Evolutionary conservation across 768 basidiomycete genomes (phyloP).

Genomic region (Mycena filopes): DNA sequence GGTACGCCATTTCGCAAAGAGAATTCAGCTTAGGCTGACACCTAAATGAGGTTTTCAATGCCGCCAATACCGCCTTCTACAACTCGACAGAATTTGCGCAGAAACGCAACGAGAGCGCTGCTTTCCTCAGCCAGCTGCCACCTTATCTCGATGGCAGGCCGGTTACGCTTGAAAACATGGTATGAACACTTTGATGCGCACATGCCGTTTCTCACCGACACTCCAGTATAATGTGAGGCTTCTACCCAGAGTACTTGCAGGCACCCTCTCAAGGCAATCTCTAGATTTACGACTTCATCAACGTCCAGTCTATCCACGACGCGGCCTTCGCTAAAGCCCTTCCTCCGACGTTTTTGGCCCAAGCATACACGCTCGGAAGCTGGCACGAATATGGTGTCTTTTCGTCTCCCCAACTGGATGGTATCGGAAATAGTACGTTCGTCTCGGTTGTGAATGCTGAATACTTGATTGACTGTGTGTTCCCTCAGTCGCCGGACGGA

Average conservation of each 20-base stretch:
- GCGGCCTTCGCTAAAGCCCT: slow-evolving; percentile 58
- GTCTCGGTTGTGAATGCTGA: not conserved
- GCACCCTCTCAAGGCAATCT: not conserved
- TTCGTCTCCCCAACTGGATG: slow-evolving; percentile 56
- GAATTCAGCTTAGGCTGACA: not conserved
- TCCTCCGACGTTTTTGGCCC: slow-evolving; percentile 60
- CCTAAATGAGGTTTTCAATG: slow-evolving; percentile 55
- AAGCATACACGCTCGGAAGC: slow-evolving; percentile 71
- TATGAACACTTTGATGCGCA: slow-evolving; percentile 38
- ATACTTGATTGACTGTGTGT: not conserved
- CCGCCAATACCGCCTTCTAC: slow-evolving; percentile 63
- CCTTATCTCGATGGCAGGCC: slow-evolving; percentile 66
- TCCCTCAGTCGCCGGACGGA: slow-evolving; percentile 69
- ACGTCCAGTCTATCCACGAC: slow-evolving; percentile 77
- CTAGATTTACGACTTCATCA: slow-evolving; percentile 79
- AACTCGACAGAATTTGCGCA: slow-evolving; percentile 60
- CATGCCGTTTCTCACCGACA: not conserved
- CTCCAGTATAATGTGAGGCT: slow-evolving; percentile 3
- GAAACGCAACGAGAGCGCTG: slow-evolving; percentile 54
- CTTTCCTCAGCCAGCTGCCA: slow-evolving; percentile 60
- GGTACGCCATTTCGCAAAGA: slow-evolving; percentile 43
- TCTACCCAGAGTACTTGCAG: not conserved
- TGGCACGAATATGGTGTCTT: slow-evolving; percentile 82
- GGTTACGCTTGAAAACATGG: slow-evolving; percentile 69
- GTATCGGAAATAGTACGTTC: slow-evolving; percentile 73